These are phyloP conservation scores for Camellia lanceoleosa DNA, from an alignment of 148 eudicot species.

Conservation along the genomic window DNA sequence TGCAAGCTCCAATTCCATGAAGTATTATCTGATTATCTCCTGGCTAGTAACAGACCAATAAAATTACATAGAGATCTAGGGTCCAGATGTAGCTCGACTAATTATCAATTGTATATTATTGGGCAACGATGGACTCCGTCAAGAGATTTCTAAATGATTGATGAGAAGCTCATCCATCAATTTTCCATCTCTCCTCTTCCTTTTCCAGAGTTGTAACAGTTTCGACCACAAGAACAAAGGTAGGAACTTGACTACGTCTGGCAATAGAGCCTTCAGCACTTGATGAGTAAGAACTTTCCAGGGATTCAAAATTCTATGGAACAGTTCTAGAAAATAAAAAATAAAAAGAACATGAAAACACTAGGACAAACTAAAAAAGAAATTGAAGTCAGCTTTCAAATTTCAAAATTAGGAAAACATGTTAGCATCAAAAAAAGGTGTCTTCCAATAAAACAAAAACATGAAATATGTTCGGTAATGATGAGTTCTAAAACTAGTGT, in stretches of 20 bases:
- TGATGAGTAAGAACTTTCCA: background rate
- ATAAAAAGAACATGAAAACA: no score
- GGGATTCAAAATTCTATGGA: no score
- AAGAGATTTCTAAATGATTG: conserved; percentile 14
- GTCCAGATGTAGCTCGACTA: conserved; percentile 36
- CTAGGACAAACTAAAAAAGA: no score
- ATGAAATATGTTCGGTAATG: no score
- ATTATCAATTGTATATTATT: conserved; percentile 12
- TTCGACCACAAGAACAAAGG: conserved; percentile 16
- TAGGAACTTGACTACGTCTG: conserved; percentile 34
- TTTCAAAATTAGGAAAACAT: no score
- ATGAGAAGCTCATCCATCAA: conserved; percentile 24
- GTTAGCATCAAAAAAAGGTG: no score
- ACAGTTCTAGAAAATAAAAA: no score
- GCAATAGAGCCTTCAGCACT: background rate
- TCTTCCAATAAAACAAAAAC: no score
- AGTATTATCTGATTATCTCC: no score
- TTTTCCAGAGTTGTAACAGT: conserved; percentile 40
- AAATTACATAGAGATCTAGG: conserved; percentile 13
- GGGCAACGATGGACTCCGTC: conserved; percentile 34
- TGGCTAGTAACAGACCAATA: background rate
- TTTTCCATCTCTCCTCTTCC: conserved; percentile 18
- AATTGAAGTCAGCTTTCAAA: no score
- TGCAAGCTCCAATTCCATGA: no score
- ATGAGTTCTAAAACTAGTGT: no score